Evolutionary conservation across 2,329 filamentous ascomycete genomes (phyloP), one percentile per base, ranked within the genome.

Genomic region (Piedraia hortae): DNA sequence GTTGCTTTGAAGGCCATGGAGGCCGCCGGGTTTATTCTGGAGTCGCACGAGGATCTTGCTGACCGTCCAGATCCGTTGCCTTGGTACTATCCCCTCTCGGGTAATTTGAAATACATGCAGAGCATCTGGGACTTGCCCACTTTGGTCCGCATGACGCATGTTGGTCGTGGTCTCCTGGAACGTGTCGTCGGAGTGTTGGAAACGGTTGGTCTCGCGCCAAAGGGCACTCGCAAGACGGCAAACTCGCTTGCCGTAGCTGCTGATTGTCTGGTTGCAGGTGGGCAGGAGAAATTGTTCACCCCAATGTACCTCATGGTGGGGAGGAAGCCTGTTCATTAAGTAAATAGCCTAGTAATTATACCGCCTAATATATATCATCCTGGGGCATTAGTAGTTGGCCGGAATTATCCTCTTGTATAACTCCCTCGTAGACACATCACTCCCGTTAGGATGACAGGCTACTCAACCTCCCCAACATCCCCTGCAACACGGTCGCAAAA

Each of bases 281-380:
- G 67, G 16, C 62, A 65, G 45, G 59, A 80, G 53, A 73, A 89
- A 46, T 60, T 93, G n/a, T 93, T 93, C 51, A 93, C 82, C 2
- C 82, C 82, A 25, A 93, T 93, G 82, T 91, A 90, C 52, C 55
- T 93, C 41, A 91, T 91, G 75, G 63, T 91, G 27, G 82, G 65
- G 28, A 66, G 74, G 50, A 91, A 91, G 59, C 77, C 82, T 18
- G 7, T 17, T 17, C 7, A 7, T 17, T 17, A 17, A 7, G 10
- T 17, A 17, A 7, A 17, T 17, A 17, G 10, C 10, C 16, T 17
- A 17, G 16, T 17, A 7, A 17, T 10, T 10, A 17, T 17, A 17
- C 16, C 16, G 16, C 16, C 7, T 17, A 7, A 17, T n/a, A n/a
- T n/a, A n/a, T n/a, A n/a, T n/a, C n/a, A n/a, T n/a, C n/a, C n/a